Base-by-base conservation (phyloP, 2,329 filamentous ascomycete species). In the Penicillium fuscoglaucum region DNA sequence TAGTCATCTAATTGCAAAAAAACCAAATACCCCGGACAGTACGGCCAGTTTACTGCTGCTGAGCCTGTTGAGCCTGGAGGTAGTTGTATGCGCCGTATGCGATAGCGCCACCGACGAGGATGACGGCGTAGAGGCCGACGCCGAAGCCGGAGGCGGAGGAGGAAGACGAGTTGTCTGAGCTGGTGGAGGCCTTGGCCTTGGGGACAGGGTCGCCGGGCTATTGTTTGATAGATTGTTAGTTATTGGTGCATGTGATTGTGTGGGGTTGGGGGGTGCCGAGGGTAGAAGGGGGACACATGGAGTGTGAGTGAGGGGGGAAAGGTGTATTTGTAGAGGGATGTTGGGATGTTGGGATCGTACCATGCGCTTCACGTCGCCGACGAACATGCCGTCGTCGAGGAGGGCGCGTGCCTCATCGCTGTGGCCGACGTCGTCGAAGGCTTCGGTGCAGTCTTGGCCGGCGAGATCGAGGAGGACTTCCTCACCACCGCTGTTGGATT, bases 391-490 rank as follows among this genome's bases (percentile, higher is more conserved):
- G 45, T 48, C 45, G 33, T 89, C 87, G 58, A 99, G 87, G 67
- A 96, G 93, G 82, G 98, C 93, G 67, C 95, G 89, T 67, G 95
- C 95, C 84, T 99, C 95, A 79, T 99, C 95, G 72, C 90, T 96
- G 89, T 99, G 95, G 74, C 95, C 95, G 72, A 99, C 95, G 79
- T 99, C 95, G 83, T 99, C 95, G 76, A 99, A 99, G 62, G 95
- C 93, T 81, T 98, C 95, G 70, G 93, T 96, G 72, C 90, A 90
- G 79, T 99, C 95, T 81, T 96, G 93, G 68, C 95, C 95, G 72
- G 84, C 95, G 65, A 98, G 93, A 69, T 99, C 95, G 68, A 99
- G 89, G 64, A 99, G 83, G 69, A 99, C 95, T 82, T 99, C 95
- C 82, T 99, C 95, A 81, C 95, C 95, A 83, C 95, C 95, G 71